phyloP scores from a whole-genome alignment of 441 rosid genomes.

The Populus hybrid region DNA sequence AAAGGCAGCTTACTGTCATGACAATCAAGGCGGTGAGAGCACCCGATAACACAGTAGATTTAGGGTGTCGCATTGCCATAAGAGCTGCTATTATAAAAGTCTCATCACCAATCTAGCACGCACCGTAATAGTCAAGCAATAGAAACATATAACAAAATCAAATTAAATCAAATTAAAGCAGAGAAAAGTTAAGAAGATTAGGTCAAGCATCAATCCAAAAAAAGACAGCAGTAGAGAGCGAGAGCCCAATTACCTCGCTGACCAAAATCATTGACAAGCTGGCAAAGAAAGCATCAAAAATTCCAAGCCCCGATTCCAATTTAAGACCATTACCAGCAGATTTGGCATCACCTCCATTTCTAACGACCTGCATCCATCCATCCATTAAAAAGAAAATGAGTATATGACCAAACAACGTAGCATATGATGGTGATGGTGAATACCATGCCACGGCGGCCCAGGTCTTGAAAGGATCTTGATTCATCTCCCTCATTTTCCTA shows the following conservation, averaged over 20 bases:
- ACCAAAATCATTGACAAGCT: constrained; percentile 93
- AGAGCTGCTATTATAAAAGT: constrained; percentile 98
- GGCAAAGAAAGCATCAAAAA: constrained; percentile 87
- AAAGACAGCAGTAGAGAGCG: not conserved
- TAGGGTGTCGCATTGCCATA: constrained; percentile 99
- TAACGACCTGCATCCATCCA: constrained; percentile 37
- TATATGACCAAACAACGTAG: not conserved
- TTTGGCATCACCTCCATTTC: constrained; percentile 40
- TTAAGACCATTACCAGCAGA: constrained; percentile 29
- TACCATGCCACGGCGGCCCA: constrained; percentile 88
- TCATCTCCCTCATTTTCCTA: constrained; percentile 59
- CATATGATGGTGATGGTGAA: too few relatives aligned
- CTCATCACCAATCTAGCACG: constrained; percentile 85
- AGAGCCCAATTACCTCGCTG: constrained; percentile 54
- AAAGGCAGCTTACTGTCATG: constrained; percentile 76
- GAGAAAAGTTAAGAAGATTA: not conserved
- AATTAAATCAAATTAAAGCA: constrained; percentile 34
- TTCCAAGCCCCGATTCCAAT: constrained; percentile 75
- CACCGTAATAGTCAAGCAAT: not conserved
- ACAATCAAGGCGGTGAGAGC: constrained; percentile 89
- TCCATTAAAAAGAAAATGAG: too few relatives aligned
- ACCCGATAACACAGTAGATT: constrained; percentile 86
- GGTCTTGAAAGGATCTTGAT: constrained; percentile 47
- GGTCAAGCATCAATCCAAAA: too few relatives aligned
- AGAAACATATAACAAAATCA: not conserved